Evolutionary conservation across 2,329 filamentous ascomycete species (phyloP).

Genomic region (Colletotrichum sp.): DNA sequence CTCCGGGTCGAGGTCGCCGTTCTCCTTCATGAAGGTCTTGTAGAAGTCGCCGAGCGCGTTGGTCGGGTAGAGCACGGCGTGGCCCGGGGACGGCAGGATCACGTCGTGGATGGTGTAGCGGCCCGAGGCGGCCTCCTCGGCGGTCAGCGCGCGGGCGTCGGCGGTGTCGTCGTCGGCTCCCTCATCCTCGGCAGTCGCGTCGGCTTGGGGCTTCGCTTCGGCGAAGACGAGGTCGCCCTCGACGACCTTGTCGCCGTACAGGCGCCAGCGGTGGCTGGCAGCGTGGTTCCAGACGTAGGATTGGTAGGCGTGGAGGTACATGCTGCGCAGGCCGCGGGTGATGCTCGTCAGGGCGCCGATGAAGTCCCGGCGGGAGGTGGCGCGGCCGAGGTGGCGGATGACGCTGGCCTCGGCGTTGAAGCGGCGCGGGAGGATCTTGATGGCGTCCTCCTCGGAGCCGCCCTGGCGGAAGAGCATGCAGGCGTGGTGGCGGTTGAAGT

Average conservation of each 20-base stretch:
- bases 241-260: constrained; percentile 75
- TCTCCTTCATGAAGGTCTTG: constrained; percentile 82
- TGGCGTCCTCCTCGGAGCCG: constrained; percentile 62
- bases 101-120: constrained; percentile 84
- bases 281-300: constrained; percentile 92
- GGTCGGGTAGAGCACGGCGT: constrained; percentile 82
- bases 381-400: constrained; percentile 73
- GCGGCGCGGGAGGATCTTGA: constrained; percentile 75
- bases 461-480: constrained; percentile 73
- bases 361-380: constrained; percentile 67
- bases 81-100: constrained; percentile 91
- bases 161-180: constrained; percentile 50
- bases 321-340: constrained; percentile 80
- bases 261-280: constrained; percentile 79
- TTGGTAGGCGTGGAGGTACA: constrained; percentile 98
- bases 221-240: constrained; percentile 83
- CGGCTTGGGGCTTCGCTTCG: constrained; percentile 36
- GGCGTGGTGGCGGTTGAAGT: constrained; percentile 78
- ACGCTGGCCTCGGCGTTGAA: constrained; percentile 83
- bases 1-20: constrained; percentile 80
- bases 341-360: constrained; percentile 82
- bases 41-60: constrained; percentile 90
- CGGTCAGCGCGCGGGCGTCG: constrained; percentile 74
- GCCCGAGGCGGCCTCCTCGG: constrained; percentile 79
- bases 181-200: constrained; percentile 67